Evolutionary conservation across 169 alveolate species (phyloP).

Genomic region (Plasmodium coatneyi): DNA sequence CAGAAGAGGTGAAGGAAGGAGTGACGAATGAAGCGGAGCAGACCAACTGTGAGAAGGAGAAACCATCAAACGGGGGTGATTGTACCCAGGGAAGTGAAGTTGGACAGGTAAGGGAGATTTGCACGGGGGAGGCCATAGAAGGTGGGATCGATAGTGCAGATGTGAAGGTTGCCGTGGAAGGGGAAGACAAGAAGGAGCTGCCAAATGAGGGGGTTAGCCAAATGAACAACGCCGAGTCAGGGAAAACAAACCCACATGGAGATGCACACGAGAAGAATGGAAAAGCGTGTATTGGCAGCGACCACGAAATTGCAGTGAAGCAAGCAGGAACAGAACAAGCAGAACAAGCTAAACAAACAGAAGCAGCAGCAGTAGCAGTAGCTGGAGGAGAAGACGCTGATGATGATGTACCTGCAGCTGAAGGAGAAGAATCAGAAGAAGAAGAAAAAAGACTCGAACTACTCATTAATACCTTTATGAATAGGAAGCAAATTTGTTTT

Average conservation of each 20-base stretch:
- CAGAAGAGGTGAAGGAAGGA: neutral
- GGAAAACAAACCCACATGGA: neutral
- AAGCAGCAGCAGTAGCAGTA: neutral
- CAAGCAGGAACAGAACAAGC: neutral
- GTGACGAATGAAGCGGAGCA: neutral
- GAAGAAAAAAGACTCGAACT: constrained; percentile 22
- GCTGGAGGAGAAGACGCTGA: neutral
- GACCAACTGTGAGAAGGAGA: neutral
- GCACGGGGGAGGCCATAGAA: neutral
- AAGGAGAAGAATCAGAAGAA: neutral
- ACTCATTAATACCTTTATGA: constrained; percentile 30
- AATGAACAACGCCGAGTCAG: neutral
- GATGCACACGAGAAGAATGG: neutral
- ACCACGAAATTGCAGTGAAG: neutral
- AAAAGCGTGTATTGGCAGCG: neutral
- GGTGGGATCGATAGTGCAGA: neutral
- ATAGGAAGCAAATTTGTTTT: constrained; percentile 19
- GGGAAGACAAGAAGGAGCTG: neutral
- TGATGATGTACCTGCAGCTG: no score
- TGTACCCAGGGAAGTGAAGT: neutral
- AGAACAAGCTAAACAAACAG: neutral
- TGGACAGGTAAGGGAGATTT: neutral
- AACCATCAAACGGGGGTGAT: no score
- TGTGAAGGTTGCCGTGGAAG: neutral
- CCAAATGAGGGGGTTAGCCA: neutral